Evolutionary conservation across 257 asterid species (phyloP).

Genomic region (Forsythia suspensa): DNA sequence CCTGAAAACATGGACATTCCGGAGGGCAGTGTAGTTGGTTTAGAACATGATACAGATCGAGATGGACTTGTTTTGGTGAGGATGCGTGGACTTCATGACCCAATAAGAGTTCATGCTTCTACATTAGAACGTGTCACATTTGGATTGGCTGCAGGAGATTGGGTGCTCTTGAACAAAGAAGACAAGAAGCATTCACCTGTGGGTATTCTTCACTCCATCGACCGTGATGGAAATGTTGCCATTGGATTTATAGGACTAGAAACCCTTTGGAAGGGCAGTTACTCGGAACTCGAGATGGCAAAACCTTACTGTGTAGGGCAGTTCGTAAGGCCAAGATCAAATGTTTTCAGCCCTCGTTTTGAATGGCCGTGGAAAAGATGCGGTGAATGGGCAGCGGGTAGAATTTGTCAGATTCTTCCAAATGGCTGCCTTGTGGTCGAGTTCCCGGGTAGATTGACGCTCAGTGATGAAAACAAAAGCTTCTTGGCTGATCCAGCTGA

Average conservation of each 20-base stretch:
- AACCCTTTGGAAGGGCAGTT: conserved; percentile 69
- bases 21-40: conserved; percentile 70
- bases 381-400: conserved; percentile 69
- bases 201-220: conserved; percentile 66
- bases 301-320: conserved; percentile 64
- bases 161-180: conserved; percentile 70
- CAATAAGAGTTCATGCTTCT: conserved; percentile 56
- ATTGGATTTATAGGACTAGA: conserved; percentile 78
- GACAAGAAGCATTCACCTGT: conserved; percentile 64
- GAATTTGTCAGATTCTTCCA: conserved; percentile 60
- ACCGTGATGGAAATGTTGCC: conserved; percentile 60
- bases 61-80: conserved; percentile 73
- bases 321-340: conserved; percentile 64
- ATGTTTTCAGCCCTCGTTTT: conserved; percentile 58
- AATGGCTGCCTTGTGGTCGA: conserved; percentile 78
- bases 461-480: conserved; percentile 38
- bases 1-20: conserved; percentile 71
- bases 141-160: conserved; percentile 81
- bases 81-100: conserved; percentile 77
- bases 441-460: conserved; percentile 60
- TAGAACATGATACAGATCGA: conserved; percentile 63
- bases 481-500: conserved; percentile 84
- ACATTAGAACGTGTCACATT: conserved; percentile 73
- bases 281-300: conserved; percentile 77
- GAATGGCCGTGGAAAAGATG: conserved; percentile 79